These are phyloP conservation scores for Clarireedia sp. DNA, from an alignment of 2,329 filamentous ascomycete genomes.

Conservation along the genomic window DNA sequence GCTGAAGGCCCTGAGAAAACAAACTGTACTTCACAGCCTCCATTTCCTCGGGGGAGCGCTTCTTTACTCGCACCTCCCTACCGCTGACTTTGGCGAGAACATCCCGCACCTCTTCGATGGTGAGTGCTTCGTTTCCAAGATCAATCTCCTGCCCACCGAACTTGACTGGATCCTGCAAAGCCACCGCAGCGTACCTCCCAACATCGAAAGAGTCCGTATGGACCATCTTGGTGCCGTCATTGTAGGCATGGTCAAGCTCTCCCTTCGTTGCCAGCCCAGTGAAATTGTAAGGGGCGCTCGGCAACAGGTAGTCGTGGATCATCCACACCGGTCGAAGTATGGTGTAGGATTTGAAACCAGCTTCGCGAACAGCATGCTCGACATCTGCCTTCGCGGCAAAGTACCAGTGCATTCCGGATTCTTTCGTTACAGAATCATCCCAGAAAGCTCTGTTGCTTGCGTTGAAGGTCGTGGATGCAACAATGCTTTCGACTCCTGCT, in stretches of 20 bases:
- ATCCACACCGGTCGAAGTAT: slow-evolving; percentile 12
- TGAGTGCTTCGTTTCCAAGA: not conserved
- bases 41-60: slow-evolving; percentile 1
- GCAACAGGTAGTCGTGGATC: slow-evolving; percentile 10
- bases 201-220: slow-evolving; percentile 12
- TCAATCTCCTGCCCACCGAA: slow-evolving; percentile 8
- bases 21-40: not conserved
- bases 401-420: not conserved
- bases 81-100: slow-evolving; percentile 28
- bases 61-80: slow-evolving; percentile 19
- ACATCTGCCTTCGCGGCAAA: slow-evolving; percentile 7
- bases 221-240: not conserved
- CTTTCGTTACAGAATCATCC: not conserved
- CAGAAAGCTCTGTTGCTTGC: not conserved
- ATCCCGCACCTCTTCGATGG: slow-evolving; percentile 18
- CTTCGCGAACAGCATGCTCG: slow-evolving; percentile 10
- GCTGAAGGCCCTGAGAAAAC: not conserved
- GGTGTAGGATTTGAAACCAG: slow-evolving; percentile 10
- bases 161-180: slow-evolving; percentile 12
- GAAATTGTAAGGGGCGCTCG: slow-evolving; percentile 1
- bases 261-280: not conserved
- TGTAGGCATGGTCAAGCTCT: not conserved
- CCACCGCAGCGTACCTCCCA: slow-evolving; percentile 14
- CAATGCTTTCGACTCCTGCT: slow-evolving; percentile 7
- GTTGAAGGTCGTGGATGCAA: slow-evolving; percentile 9